Conservation (phyloP, 2,329 filamentous ascomycete genomes). For the Endoconidiophora polonica region DNA sequence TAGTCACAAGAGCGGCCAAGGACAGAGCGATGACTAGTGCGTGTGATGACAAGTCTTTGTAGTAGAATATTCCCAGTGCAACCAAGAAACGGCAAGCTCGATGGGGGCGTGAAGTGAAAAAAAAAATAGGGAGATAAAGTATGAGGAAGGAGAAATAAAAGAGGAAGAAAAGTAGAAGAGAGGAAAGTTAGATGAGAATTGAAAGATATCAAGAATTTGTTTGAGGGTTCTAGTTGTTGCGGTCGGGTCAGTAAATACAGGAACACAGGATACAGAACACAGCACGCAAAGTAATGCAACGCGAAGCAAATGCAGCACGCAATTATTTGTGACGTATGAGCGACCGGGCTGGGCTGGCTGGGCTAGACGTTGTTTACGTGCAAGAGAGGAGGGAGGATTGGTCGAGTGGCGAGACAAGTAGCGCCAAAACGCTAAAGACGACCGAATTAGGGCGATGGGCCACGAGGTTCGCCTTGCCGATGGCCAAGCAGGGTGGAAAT, state of each 20-base stretch:
- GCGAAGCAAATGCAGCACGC: constrained; percentile 6
- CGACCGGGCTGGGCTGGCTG: not conserved
- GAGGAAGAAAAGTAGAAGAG: not conserved
- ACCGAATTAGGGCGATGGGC: constrained; percentile 6
- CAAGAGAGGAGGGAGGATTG: not conserved
- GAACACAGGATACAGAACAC: constrained; percentile 4
- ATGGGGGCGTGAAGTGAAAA: not conserved
- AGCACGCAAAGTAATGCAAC: constrained; percentile 7
- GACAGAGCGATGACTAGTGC: too few relatives aligned
- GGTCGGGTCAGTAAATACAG: not conserved
- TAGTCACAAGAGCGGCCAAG: too few relatives aligned
- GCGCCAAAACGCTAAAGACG: not conserved
- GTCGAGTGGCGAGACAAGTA: not conserved
- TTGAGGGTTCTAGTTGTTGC: too few relatives aligned
- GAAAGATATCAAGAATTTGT: not conserved
- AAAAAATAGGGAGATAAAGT: not conserved
- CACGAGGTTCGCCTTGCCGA: constrained; percentile 5
- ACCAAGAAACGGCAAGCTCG: too few relatives aligned
- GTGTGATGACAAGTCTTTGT: too few relatives aligned
- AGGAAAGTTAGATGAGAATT: not conserved
- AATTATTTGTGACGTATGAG: constrained; percentile 4
- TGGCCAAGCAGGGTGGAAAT: not conserved
- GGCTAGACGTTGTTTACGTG: not conserved
- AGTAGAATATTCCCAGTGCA: too few relatives aligned
- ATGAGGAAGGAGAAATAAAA: not conserved